Evolutionary conservation across 169 alveolate genomes (phyloP).

Genomic region (Plasmodium fragile): DNA sequence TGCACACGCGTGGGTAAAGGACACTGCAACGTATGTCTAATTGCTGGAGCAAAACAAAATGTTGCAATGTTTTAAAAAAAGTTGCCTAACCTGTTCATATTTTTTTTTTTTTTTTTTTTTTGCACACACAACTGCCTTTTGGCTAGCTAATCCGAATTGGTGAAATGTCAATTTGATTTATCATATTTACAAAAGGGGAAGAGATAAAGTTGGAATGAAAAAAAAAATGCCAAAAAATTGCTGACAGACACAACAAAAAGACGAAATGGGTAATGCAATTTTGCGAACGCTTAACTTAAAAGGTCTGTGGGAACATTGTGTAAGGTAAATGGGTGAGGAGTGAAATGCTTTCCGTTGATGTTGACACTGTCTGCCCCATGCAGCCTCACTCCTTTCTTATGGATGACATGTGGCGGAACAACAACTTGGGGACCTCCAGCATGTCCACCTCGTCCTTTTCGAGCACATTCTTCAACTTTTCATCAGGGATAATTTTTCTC

Average conservation of each 20-base stretch:
- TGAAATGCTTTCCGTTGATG: not conserved
- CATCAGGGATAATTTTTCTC: constrained; percentile 63
- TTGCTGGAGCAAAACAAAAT: not conserved
- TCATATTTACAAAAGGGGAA: constrained; percentile 2
- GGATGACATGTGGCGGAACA: constrained; percentile 41
- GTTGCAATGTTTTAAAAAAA: not conserved
- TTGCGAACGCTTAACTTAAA: not conserved
- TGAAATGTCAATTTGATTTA: not conserved
- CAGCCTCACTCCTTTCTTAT: constrained; percentile 24
- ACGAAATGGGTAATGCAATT: not conserved
- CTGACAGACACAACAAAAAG: not conserved
- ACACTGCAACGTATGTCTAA: not conserved
- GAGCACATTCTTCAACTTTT: constrained; percentile 48
- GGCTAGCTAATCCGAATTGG: not conserved
- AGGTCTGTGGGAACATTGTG: not conserved
- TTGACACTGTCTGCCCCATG: not conserved
- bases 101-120: constrained; percentile 7
- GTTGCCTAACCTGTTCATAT: not conserved
- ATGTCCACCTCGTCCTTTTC: constrained; percentile 72
- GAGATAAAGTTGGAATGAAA: not conserved
- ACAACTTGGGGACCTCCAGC: constrained; percentile 55
- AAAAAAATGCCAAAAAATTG: not conserved
- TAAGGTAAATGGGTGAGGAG: not conserved
- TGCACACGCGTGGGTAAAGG: not conserved
- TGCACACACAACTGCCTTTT: constrained; percentile 13